Conservation (phyloP, 192 early-diverging fungal genomes). For the Paraglomus brasilianum region DNA sequence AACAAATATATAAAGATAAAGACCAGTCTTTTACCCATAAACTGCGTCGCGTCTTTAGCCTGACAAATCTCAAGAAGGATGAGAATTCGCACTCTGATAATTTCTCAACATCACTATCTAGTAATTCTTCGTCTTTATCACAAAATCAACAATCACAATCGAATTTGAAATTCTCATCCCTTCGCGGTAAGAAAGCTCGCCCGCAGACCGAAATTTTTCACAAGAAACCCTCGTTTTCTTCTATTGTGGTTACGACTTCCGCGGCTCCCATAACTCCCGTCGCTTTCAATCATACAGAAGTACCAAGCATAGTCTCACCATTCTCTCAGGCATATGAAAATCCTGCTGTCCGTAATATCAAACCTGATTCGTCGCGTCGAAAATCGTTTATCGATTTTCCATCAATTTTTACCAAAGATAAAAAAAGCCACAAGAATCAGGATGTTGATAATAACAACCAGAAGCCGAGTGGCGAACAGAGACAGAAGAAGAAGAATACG, state of each 20-base stretch:
- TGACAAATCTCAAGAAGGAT: constrained; percentile 14
- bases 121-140: neutral
- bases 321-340: too few species aligned
- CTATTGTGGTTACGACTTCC: too few species aligned
- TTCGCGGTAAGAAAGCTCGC: too few species aligned
- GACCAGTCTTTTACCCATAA: constrained; percentile 13
- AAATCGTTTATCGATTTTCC: neutral
- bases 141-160: neutral
- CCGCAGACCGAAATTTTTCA: too few species aligned
- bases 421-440: constrained; percentile 14
- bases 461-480: neutral
- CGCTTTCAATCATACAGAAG: too few species aligned
- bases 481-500: neutral
- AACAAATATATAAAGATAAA: constrained; percentile 17
- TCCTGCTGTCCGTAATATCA: too few species aligned
- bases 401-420: constrained; percentile 1
- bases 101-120: neutral
- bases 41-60: constrained; percentile 6
- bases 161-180: neutral
- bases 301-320: too few species aligned
- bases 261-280: too few species aligned
- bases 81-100: neutral
- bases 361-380: neutral
- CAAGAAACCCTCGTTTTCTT: too few species aligned
- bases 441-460: neutral